Percentiles rank a stretch among this genome's conserved stretches.
Conservation (phyloP, 2,329 filamentous ascomycete species). For the Colletotrichum kahawae region DNA sequence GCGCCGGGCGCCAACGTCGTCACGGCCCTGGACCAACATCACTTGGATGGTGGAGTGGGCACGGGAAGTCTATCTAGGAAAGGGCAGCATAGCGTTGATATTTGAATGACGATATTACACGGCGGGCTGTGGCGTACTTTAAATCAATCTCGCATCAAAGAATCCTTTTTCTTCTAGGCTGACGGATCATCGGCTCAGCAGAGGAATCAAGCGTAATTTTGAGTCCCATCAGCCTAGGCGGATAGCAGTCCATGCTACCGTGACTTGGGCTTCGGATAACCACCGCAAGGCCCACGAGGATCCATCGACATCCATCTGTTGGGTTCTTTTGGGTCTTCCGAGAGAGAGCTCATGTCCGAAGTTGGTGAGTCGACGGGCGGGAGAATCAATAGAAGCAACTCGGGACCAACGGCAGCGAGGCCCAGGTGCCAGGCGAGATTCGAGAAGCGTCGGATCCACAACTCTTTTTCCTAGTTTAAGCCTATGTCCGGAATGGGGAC, state of each 20-base stretch:
- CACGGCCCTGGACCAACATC: neutral
- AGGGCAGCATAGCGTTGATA: neutral
- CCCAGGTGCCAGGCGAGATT: neutral
- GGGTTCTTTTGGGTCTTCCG: neutral
- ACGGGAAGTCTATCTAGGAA: conserved; percentile 11
- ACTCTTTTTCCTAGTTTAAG: neutral
- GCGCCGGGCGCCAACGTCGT: neutral
- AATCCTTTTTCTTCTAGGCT: neutral
- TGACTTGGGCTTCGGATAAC: neutral
- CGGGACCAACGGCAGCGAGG: neutral
- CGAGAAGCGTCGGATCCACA: neutral
- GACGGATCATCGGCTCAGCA: neutral
- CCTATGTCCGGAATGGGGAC: neutral
- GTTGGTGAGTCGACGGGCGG: neutral
- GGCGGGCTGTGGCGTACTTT: neutral
- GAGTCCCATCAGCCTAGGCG: neutral
- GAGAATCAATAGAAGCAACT: neutral
- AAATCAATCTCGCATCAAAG: conserved; percentile 5
- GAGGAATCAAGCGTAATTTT: neutral
- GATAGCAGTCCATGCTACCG: neutral
- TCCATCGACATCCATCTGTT: neutral
- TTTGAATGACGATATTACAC: neutral
- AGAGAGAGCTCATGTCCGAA: neutral
- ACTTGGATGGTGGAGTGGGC: neutral
- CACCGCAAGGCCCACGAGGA: neutral